Evolutionary conservation across 352 stramenopile genomes (phyloP), one percentile per base, ranked within the genome.

Genomic region (Globisporangium carolinianum): DNA sequence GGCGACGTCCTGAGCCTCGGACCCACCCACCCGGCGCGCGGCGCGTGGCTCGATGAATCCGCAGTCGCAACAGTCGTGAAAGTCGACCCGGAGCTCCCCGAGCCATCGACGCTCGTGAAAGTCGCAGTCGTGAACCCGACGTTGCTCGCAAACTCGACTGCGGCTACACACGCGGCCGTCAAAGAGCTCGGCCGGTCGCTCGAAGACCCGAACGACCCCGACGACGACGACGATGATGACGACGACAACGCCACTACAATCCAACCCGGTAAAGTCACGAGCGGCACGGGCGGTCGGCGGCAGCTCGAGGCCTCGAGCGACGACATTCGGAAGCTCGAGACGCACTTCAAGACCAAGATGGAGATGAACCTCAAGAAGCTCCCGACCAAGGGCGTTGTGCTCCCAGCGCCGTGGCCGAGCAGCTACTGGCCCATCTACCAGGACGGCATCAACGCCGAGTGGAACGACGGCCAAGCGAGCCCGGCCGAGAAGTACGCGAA

Each of bases 351-450:
- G 5, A 65, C 65, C 5, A 62, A 57, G 42, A 61, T 77, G 18
- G 69, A 75, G 47, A 55, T 50, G 47, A 45, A 47, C 18, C 37
- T 61, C 12, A 49, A 61, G 55, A 61, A 55, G 37, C 18, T 55
- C 14, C 37, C 55, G 17, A 55, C 55, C 10, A 41, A 42, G 37
- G 47, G 55, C 11, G 47, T 61, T 2, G 12, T 66, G 3, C 12
- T 53, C 8, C 43, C 51, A 10, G 45, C 45, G 17, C 72, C 72
- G 46, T 82, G 73, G 73, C 68, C 73, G 1, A 51, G 67, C 9
- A 79, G 70, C 58, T 87, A 87, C 71, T 87, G 74, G 74, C 76
- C 76, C 5, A 71, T 58, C 43, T 84, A 76, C 64, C 63, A 76
- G 53, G 76, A 87, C 64, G 69, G 74, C 54, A 87, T 87, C 67